phyloP scores from a whole-genome alignment of 2,329 filamentous ascomycete species.

The Aspergillus bombycis region DNA sequence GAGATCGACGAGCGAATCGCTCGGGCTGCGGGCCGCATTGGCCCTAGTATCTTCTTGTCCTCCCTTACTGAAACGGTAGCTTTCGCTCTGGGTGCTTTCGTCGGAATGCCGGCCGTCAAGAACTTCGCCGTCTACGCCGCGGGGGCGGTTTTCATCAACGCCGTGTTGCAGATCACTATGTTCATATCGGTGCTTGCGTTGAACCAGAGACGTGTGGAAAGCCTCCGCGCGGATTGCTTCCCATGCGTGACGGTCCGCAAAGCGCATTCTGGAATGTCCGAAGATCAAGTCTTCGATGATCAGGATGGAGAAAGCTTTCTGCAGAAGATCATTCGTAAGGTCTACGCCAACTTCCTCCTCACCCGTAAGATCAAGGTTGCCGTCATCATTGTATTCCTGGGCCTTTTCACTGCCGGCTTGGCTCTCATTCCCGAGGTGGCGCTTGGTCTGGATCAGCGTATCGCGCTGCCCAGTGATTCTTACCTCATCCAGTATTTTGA shows the following conservation, averaged over 20 bases:
- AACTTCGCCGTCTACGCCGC: constrained; percentile 98
- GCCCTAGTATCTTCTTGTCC: constrained; percentile 92
- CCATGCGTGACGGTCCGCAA: constrained; percentile 83
- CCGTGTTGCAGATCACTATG: constrained; percentile 94
- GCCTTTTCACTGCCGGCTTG: constrained; percentile 81
- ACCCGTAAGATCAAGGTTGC: constrained; percentile 76
- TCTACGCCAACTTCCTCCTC: constrained; percentile 81
- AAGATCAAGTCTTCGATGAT: constrained; percentile 69
- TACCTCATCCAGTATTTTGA: constrained; percentile 97
- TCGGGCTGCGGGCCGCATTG: constrained; percentile 90
- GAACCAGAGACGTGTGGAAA: constrained; percentile 89
- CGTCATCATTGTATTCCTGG: constrained; percentile 81
- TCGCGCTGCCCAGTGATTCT: constrained; percentile 89
- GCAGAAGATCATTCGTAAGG: constrained; percentile 86
- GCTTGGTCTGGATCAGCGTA: constrained; percentile 89
- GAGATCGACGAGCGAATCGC: constrained; percentile 84
- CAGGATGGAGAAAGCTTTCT: constrained; percentile 78
- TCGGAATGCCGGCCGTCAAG: constrained; percentile 95
- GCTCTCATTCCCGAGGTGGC: constrained; percentile 82
- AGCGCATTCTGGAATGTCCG: constrained; percentile 67
- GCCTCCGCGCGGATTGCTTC: constrained; percentile 85
- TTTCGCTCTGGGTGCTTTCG: constrained; percentile 88
- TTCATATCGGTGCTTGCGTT: constrained; percentile 89
- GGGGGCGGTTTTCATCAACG: constrained; percentile 95
- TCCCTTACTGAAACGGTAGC: constrained; percentile 93